Evolutionary conservation across 2,329 filamentous ascomycete genomes (phyloP).

Genomic region (Dactylellina parvicollis): DNA sequence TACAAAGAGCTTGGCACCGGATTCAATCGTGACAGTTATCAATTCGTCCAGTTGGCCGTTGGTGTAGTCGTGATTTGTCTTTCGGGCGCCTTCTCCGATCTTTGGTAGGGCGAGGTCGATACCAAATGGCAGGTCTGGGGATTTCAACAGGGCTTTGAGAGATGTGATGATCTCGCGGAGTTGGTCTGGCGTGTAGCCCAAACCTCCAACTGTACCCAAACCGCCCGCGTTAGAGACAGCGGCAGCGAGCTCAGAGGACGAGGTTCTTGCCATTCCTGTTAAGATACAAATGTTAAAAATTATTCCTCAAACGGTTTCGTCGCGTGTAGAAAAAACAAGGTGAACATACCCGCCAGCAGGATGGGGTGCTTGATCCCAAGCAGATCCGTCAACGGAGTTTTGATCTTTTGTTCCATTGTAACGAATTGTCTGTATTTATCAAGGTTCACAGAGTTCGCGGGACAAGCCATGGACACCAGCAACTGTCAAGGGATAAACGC

Average conservation of each 20-base stretch:
- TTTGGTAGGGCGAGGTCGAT: conserved; percentile 92
- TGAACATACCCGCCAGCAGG: conserved; percentile 76
- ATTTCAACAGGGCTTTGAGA: conserved; percentile 77
- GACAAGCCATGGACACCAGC: conserved; percentile 11
- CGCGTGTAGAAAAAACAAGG: neutral
- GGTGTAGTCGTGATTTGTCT: conserved; percentile 97
- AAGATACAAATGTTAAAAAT: neutral
- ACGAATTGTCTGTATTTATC: conserved; percentile 10
- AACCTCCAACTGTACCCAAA: conserved; percentile 77
- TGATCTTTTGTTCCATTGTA: conserved; percentile 64
- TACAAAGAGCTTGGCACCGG: conserved; percentile 86
- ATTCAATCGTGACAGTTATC: conserved; percentile 84
- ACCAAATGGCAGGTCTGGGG: conserved; percentile 81
- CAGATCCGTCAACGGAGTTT: conserved; percentile 79
- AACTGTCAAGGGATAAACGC: neutral
- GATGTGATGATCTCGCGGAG: conserved; percentile 84
- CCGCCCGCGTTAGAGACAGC: conserved; percentile 90
- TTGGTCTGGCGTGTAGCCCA: conserved; percentile 77
- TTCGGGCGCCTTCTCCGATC: conserved; percentile 81
- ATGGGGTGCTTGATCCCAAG: conserved; percentile 88
- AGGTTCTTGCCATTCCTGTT: conserved; percentile 79
- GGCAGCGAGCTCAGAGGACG: conserved; percentile 79
- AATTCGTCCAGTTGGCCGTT: conserved; percentile 86
- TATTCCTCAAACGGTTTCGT: no score
- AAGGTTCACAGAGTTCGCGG: conserved; percentile 5